These are phyloP conservation scores for Knufia fluminis DNA, from an alignment of 2,329 filamentous ascomycete genomes.

Conservation along the genomic window DNA sequence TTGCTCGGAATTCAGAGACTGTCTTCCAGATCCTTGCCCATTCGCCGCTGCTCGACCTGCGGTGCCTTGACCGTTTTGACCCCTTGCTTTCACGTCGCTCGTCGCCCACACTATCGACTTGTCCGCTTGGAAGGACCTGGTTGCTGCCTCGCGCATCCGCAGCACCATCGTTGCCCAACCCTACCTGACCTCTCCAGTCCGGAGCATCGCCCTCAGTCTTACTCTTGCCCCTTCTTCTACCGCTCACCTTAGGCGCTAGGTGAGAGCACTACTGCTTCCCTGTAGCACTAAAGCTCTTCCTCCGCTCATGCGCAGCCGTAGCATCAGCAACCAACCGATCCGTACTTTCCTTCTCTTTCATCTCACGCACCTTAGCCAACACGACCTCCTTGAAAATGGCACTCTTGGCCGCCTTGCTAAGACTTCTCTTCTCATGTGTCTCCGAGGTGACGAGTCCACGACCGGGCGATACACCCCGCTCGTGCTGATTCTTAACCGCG, in stretches of 20 bases:
- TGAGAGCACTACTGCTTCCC: slow-evolving; percentile 8
- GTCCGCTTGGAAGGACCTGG: too few species aligned
- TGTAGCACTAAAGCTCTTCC: slow-evolving; percentile 18
- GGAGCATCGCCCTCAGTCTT: not conserved
- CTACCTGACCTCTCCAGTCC: too few species aligned
- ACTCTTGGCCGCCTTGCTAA: slow-evolving; percentile 51
- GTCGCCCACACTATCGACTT: not conserved
- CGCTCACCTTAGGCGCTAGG: not conserved
- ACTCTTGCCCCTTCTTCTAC: not conserved
- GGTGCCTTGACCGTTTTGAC: too few species aligned
- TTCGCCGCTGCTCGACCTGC: too few species aligned
- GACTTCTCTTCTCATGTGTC: slow-evolving; percentile 34
- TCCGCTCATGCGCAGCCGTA: slow-evolving; percentile 31
- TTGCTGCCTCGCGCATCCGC: too few species aligned
- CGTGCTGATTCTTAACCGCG: slow-evolving; percentile 21
- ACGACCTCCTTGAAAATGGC: slow-evolving; percentile 92
- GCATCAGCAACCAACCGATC: slow-evolving; percentile 56
- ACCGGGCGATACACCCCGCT: slow-evolving; percentile 22
- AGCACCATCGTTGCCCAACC: too few species aligned
- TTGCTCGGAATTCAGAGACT: too few species aligned
- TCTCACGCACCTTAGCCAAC: slow-evolving; percentile 82
- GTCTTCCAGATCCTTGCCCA: too few species aligned
- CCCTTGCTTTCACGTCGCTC: too few species aligned
- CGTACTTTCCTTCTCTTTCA: slow-evolving; percentile 76
- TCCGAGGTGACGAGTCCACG: slow-evolving; percentile 28